Evolutionary conservation across 2,329 filamentous ascomycete genomes (phyloP), one percentile per base, ranked within the genome.

Genomic region (Hypoxylon rubiginosum): DNA sequence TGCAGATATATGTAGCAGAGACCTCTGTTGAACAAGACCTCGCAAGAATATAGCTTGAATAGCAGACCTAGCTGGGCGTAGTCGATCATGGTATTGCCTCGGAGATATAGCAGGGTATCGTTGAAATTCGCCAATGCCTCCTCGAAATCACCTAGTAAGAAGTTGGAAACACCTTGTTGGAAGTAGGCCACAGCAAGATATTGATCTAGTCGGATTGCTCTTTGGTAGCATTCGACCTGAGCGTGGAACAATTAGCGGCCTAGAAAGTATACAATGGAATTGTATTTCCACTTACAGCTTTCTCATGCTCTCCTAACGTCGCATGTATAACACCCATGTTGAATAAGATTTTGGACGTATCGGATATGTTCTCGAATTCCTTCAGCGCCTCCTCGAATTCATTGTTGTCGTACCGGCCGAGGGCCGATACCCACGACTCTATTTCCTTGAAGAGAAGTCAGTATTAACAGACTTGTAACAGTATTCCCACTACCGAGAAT

Each of bases 41-140:
- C 96, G 82, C 96, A 99, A 1, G 96, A 97, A 80, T 95, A 98
- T 10, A 99, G 84, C 79, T 97, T 97, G 84, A 98, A 99, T 64
- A 97, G 91, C 48, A 99, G 87, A 19, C 96, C 96, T 52, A 99
- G 82, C 79, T 99, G 96, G 66, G 97, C 93, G 79, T 99, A 99
- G 80, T 99, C 94, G 80, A 99, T 99, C 82, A 96, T 93, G 61
- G 93, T 94, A 83, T 99, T 98, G 67, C 96, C 96, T 75, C 96
- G 89, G 49, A 99, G 87, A 80, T 98, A 98, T 45, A 97, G 84
- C 43, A 99, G 85, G 0, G 96, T 97, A 77, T 99, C 96, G 83
- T 99, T 99, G 86, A 99, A 99, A 82, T 98, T 98, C 72, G 94
- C 94, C 67, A 98, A 85, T 17, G 96, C 96, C 80, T 98, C 96